Evolutionary conservation across 768 basidiomycete genomes (phyloP).

Genomic region (Collybiopsis luxurians): DNA sequence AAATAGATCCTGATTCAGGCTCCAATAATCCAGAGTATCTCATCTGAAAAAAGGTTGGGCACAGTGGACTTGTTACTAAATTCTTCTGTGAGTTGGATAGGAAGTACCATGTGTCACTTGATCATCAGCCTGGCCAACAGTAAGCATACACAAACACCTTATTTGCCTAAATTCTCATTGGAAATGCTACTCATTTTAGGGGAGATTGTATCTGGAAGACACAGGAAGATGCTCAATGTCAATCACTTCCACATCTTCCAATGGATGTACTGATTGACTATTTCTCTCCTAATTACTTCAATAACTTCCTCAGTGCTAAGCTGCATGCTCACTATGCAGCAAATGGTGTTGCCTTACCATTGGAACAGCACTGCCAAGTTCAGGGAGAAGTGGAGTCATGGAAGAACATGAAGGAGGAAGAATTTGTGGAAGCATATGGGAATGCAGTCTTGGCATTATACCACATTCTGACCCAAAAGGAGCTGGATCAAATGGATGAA

Average conservation of each 20-base stretch:
- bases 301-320: not conserved
- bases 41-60: not conserved
- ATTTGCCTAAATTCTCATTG: too few relatives aligned
- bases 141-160: too few relatives aligned
- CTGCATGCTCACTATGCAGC: not conserved
- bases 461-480: not conserved
- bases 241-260: not conserved
- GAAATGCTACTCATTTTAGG: too few relatives aligned
- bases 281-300: not conserved
- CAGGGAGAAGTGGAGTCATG: not conserved
- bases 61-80: too few relatives aligned
- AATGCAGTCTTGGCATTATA: not conserved
- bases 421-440: not conserved
- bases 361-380: not conserved
- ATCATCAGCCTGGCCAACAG: too few relatives aligned
- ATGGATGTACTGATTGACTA: not conserved
- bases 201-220: too few relatives aligned
- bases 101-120: too few relatives aligned
- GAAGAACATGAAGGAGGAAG: not conserved
- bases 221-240: too few relatives aligned
- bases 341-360: not conserved
- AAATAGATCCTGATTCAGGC: too few relatives aligned
- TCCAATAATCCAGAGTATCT: too few relatives aligned
- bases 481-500: too few relatives aligned
- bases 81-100: too few relatives aligned